A percentile compares a stretch with the other conserved stretches of the same genome.
Conservation (phyloP, 371 early-diverging fungal genomes). For the Mucor racemosus region DNA sequence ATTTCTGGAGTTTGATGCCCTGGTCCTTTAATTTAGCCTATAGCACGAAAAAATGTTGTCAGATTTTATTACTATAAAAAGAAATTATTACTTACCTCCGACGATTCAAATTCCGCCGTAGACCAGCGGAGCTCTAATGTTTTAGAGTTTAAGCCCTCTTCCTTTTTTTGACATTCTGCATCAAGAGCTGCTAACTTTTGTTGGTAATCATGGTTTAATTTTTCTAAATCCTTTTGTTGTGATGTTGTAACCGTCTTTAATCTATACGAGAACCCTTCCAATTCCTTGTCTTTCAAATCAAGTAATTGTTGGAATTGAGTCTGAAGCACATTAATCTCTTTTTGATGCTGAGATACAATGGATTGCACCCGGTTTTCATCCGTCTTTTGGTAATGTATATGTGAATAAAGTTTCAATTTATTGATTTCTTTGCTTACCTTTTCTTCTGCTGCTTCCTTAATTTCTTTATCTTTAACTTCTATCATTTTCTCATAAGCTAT, state of each 20-base stretch:
- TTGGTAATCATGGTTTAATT: conserved; percentile 42
- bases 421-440: conserved; percentile 14
- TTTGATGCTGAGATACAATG: conserved; percentile 47
- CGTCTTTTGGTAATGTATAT: conserved; percentile 1
- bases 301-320: conserved; percentile 46
- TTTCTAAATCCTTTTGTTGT: conserved; percentile 48
- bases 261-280: conserved; percentile 48
- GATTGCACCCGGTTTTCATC: conserved; percentile 36
- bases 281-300: conserved; percentile 50
- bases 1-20: conserved; percentile 30
- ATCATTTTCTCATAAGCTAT: conserved; percentile 48
- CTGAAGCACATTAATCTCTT: conserved; percentile 49
- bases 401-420: conserved; percentile 1
- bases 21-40: conserved; percentile 46
- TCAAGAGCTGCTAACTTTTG: conserved; percentile 41
- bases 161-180: conserved; percentile 31
- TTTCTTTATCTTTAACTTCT: conserved; percentile 44
- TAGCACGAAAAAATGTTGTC: conserved; percentile 1
- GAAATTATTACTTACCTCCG: conserved; percentile 42
- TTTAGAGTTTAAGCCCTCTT: conserved; percentile 41
- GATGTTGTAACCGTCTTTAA: conserved; percentile 42
- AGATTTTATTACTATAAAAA: conserved; percentile 4
- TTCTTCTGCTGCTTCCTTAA: conserved; percentile 44
- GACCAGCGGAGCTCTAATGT: conserved; percentile 48
- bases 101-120: conserved; percentile 46